phyloP scores from a whole-genome alignment of 257 asterid species.

The Penstemon barbatus region DNA sequence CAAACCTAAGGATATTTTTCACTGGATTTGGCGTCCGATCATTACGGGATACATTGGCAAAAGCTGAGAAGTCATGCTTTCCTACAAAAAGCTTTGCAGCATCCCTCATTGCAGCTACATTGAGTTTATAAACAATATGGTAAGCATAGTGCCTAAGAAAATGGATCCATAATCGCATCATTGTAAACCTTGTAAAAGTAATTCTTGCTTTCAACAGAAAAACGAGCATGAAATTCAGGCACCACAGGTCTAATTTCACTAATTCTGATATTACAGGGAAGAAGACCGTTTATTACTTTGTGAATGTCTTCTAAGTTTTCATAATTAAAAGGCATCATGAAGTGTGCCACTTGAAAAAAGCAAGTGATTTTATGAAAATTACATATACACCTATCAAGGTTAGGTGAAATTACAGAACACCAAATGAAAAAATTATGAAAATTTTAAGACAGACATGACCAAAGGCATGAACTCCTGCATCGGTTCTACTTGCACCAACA shows the following conservation, averaged over 20 bases:
- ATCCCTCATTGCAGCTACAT: constrained; percentile 62
- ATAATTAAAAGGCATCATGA: constrained; percentile 71
- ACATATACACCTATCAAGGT: not conserved
- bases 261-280: constrained; percentile 75
- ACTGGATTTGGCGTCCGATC: constrained; percentile 70
- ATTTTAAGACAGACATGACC: constrained; percentile 74
- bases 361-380: not conserved
- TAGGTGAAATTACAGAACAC: too few relatives aligned
- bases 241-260: constrained; percentile 71
- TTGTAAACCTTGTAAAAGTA: constrained; percentile 72
- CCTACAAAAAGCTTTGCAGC: constrained; percentile 82
- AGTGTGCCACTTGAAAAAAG: constrained; percentile 74
- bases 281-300: constrained; percentile 73
- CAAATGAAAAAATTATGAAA: not conserved
- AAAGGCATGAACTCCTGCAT: constrained; percentile 96
- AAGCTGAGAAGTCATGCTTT: constrained; percentile 79
- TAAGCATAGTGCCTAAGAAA: constrained; percentile 67
- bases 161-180: constrained; percentile 78
- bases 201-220: constrained; percentile 78
- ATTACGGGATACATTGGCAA: constrained; percentile 70
- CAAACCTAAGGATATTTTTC: constrained; percentile 66
- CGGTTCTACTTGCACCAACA: constrained; percentile 90
- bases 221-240: constrained; percentile 90
- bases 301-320: constrained; percentile 66
- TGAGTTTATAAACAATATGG: constrained; percentile 68